Conservation (phyloP, 805 yeast genomes). For the Candida dajiaensis region DNA sequence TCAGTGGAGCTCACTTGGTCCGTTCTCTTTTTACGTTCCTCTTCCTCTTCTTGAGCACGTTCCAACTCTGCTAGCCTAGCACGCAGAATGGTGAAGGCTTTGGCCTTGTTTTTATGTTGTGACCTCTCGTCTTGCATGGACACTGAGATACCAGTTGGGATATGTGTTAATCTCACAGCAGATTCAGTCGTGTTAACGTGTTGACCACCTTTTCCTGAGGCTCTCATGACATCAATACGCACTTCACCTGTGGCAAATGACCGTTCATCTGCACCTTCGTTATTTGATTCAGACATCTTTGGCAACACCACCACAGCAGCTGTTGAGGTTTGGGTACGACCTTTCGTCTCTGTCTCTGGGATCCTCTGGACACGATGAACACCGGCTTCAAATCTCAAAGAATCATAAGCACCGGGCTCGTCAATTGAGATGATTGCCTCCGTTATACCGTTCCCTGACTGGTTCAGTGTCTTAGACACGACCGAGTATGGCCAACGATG, state of each 20-base stretch:
- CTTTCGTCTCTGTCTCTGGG: conserved; percentile 91
- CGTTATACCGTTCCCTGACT: conserved; percentile 59
- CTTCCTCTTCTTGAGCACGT: conserved; percentile 53
- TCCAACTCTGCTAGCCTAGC: conserved; percentile 83
- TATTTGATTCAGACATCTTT: conserved; percentile 52
- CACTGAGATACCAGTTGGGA: conserved; percentile 86
- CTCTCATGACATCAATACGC: conserved; percentile 93
- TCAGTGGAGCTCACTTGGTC: conserved; percentile 87
- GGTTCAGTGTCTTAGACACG: conserved; percentile 49
- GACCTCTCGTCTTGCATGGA: conserved; percentile 93
- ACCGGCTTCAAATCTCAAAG: conserved; percentile 81
- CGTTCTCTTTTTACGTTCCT: conserved; percentile 61
- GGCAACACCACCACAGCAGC: conserved; percentile 95
- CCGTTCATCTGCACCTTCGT: conserved; percentile 51
- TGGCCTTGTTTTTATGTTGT: conserved; percentile 90
- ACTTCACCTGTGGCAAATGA: conserved; percentile 82
- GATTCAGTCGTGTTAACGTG: conserved; percentile 97
- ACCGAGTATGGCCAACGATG: conserved; percentile 65
- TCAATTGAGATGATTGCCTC: conserved; percentile 75
- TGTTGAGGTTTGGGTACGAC: conserved; percentile 92
- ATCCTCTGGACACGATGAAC: conserved; percentile 94
- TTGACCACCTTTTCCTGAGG: conserved; percentile 97
- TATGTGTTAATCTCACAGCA: conserved; percentile 88
- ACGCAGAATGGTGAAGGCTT: conserved; percentile 77
- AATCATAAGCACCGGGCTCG: conserved; percentile 70